Evolutionary conservation across 2,329 filamentous ascomycete species (phyloP).

Genomic region (Lomentospora prolificans): DNA sequence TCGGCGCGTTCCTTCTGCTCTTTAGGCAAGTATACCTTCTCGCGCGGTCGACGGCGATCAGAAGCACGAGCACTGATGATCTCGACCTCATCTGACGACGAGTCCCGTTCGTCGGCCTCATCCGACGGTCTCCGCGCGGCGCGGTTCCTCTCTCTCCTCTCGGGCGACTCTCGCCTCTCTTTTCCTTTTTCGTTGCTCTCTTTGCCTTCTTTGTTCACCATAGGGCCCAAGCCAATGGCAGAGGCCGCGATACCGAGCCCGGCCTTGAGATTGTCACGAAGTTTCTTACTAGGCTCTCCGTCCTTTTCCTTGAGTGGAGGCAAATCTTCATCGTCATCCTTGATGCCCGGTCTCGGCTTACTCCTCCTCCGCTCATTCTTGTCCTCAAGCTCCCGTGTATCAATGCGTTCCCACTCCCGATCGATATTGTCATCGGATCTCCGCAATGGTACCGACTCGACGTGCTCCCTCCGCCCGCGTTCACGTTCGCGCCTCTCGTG

Average conservation of each 20-base stretch:
- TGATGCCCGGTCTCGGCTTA: conserved; percentile 13
- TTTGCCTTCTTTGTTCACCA: conserved; percentile 28
- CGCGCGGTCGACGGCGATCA: conserved; percentile 7
- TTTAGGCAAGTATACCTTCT: conserved; percentile 11
- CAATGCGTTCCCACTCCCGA: conserved; percentile 8
- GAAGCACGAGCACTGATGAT: conserved; percentile 10
- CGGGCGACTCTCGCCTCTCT: conserved; percentile 1
- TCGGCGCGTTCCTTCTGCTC: conserved; percentile 2
- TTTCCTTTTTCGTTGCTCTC: conserved; percentile 18
- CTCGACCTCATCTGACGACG: conserved; percentile 14
- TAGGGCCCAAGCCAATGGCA: conserved; percentile 31
- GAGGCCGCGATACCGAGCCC: conserved; percentile 39
- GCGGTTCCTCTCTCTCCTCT: conserved; percentile 5
- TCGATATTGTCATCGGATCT: conserved; percentile 11
- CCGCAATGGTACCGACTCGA: background rate
- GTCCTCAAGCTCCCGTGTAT: conserved; percentile 10
- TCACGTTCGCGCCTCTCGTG: conserved; percentile 22
- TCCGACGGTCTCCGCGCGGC: conserved; percentile 20
- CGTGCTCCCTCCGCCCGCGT: conserved; percentile 3
- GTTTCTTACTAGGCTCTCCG: background rate
- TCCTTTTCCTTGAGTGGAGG: conserved; percentile 22
- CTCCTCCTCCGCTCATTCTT: conserved; percentile 18
- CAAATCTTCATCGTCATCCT: conserved; percentile 28
- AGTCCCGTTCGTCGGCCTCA: conserved; percentile 19
- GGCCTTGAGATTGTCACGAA: conserved; percentile 32